A percentile compares a stretch with the other conserved stretches of the same genome.
phyloP scores from a whole-genome alignment of 148 eudicot genomes.

The Spergularia marina region DNA sequence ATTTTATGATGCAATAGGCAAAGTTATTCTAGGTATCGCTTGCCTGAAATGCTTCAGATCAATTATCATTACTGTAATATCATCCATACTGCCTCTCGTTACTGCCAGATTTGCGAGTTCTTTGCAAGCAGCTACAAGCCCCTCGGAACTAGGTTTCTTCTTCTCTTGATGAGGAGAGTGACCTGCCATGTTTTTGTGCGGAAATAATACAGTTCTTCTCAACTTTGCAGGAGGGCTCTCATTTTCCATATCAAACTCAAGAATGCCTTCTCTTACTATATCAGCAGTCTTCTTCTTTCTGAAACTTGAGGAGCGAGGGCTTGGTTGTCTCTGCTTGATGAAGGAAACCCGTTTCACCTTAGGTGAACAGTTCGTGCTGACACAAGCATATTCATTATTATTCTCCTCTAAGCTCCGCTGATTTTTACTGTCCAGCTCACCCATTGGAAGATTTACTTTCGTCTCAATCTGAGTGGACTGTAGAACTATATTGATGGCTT shows the following conservation, averaged over 20 bases:
- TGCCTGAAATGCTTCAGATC: slow-evolving; percentile 54
- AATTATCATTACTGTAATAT: slow-evolving; percentile 78
- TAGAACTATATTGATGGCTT: slow-evolving; percentile 63
- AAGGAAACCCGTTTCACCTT: slow-evolving; percentile 43
- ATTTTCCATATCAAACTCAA: slow-evolving; percentile 38
- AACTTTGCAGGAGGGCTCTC: slow-evolving; percentile 48
- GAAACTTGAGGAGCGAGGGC: slow-evolving; percentile 32
- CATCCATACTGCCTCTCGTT: slow-evolving; percentile 80
- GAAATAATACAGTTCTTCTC: slow-evolving; percentile 38
- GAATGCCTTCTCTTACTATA: neutral
- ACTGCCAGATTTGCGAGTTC: slow-evolving; percentile 77
- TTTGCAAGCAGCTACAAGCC: slow-evolving; percentile 63
- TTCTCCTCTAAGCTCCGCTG: slow-evolving; percentile 29
- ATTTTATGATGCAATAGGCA: slow-evolving; percentile 9
- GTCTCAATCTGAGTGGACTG: slow-evolving; percentile 31
- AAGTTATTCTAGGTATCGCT: neutral
- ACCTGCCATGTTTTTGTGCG: slow-evolving; percentile 33
- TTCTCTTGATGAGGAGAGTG: slow-evolving; percentile 39
- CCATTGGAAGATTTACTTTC: slow-evolving; percentile 25
- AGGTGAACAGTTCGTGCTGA: slow-evolving; percentile 42
- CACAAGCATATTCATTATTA: slow-evolving; percentile 27
- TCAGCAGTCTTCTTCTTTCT: slow-evolving; percentile 23
- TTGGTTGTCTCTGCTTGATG: slow-evolving; percentile 38
- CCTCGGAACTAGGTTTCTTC: slow-evolving; percentile 27
- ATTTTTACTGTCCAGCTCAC: slow-evolving; percentile 18